A percentile compares a stretch with the other conserved stretches of the same genome.
Conservation (phyloP, 495 filamentous ascomycete genomes). For the Aspergillus bertholletiae region DNA sequence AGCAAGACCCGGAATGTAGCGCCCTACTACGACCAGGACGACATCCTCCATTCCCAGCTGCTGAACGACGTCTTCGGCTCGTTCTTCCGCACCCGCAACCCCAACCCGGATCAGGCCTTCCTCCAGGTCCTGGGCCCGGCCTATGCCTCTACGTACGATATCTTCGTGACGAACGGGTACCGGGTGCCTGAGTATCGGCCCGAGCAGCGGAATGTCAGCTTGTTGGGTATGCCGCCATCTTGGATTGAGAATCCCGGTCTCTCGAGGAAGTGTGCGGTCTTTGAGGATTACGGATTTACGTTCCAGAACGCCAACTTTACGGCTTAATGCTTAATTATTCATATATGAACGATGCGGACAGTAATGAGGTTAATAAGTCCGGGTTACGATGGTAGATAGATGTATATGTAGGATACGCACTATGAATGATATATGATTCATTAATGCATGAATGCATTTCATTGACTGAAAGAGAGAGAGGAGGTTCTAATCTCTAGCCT, state of each 20-base stretch:
- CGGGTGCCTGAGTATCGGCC: conserved; percentile 7
- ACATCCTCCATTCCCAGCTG: conserved; percentile 23
- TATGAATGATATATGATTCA: too few species aligned
- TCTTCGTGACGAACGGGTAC: conserved; percentile 8
- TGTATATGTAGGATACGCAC: too few species aligned
- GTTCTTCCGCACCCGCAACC: conserved; percentile 21
- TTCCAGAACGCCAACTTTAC: conserved; percentile 17
- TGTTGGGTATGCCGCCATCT: conserved; percentile 14
- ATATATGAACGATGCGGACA: too few species aligned
- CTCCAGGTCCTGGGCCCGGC: conserved; percentile 19
- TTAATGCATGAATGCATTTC: background rate
- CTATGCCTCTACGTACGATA: conserved; percentile 14
- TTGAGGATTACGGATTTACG: conserved; percentile 25
- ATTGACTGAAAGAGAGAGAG: background rate
- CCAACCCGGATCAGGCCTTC: conserved; percentile 19
- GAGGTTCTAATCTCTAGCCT: background rate
- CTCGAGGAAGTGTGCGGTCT: conserved; percentile 19
- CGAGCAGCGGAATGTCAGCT: conserved; percentile 8
- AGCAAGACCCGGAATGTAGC: conserved; percentile 24
- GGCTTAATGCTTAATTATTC: background rate
- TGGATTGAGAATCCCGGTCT: conserved; percentile 11
- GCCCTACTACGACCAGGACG: conserved; percentile 19
- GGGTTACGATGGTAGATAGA: too few species aligned
- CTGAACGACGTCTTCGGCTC: conserved; percentile 26
- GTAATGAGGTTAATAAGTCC: too few species aligned